These are phyloP conservation scores for Diaporthe ilicicola DNA, from an alignment of 2,329 filamentous ascomycete genomes.

Conservation along the genomic window DNA sequence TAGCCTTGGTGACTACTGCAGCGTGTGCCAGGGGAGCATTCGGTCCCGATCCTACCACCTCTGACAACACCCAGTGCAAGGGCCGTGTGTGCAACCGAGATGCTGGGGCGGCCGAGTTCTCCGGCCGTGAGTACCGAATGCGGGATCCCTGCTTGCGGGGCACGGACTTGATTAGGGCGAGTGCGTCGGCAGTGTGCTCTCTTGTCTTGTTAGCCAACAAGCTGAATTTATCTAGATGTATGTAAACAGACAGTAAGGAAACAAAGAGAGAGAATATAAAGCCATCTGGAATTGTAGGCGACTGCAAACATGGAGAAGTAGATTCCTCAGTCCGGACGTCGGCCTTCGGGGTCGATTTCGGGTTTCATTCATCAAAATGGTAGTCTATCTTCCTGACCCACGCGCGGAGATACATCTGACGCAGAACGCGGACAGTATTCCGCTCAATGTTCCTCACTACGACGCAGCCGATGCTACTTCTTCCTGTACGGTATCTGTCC, in stretches of 20 bases:
- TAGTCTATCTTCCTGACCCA: not conserved
- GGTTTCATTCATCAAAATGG: not conserved
- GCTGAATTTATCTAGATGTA: no score
- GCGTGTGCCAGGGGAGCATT: not conserved
- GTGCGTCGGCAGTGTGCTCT: slow-evolving; percentile 2
- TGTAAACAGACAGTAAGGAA: no score
- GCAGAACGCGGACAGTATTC: not conserved
- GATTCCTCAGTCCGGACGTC: no score
- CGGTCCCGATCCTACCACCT: slow-evolving; percentile 1
- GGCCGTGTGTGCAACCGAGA: not conserved
- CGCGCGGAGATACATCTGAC: not conserved
- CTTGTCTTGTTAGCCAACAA: not conserved
- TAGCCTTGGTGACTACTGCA: not conserved
- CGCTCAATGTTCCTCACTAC: not conserved
- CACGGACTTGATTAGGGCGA: not conserved
- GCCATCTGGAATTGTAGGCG: no score
- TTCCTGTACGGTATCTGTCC: no score
- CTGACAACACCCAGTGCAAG: not conserved
- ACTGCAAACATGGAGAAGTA: no score
- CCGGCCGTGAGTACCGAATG: slow-evolving; percentile 16
- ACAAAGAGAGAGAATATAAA: not conserved
- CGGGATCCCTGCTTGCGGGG: not conserved
- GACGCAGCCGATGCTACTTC: not conserved
- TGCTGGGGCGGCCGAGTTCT: not conserved
- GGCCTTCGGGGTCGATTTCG: not conserved